Percentiles rank a stretch among this genome's conserved stretches.
Conservation (phyloP, 2,329 filamentous ascomycete genomes). For the Coniochaeta prunicola region DNA sequence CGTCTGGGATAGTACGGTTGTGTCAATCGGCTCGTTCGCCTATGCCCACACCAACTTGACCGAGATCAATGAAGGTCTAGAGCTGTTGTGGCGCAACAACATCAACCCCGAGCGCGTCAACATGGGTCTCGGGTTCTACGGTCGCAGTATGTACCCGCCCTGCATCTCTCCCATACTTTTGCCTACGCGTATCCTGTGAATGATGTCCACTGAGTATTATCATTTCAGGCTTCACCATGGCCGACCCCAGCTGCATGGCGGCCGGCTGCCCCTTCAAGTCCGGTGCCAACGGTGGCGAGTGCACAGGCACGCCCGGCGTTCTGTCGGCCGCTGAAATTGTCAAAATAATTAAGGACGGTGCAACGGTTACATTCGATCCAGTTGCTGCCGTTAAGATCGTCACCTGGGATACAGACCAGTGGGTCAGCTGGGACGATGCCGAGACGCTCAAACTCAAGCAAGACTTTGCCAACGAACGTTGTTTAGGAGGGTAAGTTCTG, state of each 20-base stretch:
- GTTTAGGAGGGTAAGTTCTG: too few relatives aligned
- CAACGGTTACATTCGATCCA: slow-evolving; percentile 1
- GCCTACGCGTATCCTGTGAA: too few relatives aligned
- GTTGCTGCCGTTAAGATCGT: slow-evolving; percentile 9
- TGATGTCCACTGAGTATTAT: too few relatives aligned
- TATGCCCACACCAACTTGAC: slow-evolving; percentile 33
- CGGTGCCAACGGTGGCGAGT: slow-evolving; percentile 8
- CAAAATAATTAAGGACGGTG: slow-evolving; percentile 8
- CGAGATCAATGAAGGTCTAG: slow-evolving; percentile 28
- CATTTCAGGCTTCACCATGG: slow-evolving; percentile 11
- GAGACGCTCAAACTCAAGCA: slow-evolving; percentile 10
- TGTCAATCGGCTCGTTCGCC: slow-evolving; percentile 19
- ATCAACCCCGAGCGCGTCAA: slow-evolving; percentile 29
- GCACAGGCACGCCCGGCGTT: slow-evolving; percentile 5
- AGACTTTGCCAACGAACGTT: too few relatives aligned
- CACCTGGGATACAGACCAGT: slow-evolving; percentile 11
- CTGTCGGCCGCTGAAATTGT: slow-evolving; percentile 7
- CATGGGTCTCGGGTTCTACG: slow-evolving; percentile 35
- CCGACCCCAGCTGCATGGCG: slow-evolving; percentile 8
- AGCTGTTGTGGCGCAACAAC: slow-evolving; percentile 33
- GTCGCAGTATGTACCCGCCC: too few relatives aligned
- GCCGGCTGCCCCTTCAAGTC: slow-evolving; percentile 13
- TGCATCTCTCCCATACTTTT: too few relatives aligned
- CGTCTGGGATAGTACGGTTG: too few relatives aligned
- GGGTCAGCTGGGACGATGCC: slow-evolving; percentile 6